These are phyloP conservation scores for Penicillium soppii DNA, from an alignment of 495 filamentous ascomycete species.

Conservation along the genomic window DNA sequence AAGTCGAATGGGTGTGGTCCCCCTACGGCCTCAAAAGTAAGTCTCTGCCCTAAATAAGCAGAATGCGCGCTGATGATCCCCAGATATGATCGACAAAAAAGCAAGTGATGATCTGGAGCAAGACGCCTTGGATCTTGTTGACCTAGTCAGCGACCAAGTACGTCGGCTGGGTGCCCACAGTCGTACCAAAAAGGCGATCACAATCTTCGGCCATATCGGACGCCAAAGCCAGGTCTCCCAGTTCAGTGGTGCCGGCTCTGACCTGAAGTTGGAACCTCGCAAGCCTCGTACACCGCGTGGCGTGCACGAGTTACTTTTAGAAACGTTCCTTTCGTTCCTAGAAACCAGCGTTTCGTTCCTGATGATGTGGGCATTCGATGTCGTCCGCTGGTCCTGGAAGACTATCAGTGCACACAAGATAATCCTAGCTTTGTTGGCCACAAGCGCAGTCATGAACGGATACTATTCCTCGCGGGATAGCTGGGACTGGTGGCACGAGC, in stretches of 20 bases:
- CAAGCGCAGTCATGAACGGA: conserved; percentile 69
- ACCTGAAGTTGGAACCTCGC: conserved; percentile 39
- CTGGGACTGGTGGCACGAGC: conserved; percentile 81
- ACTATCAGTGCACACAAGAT: conserved; percentile 72
- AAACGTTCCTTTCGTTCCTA: conserved; percentile 64
- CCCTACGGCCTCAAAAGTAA: conserved; percentile 62
- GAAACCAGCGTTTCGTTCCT: conserved; percentile 70
- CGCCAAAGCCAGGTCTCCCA: conserved; percentile 65
- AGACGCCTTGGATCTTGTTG: conserved; percentile 80
- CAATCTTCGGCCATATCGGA: conserved; percentile 86
- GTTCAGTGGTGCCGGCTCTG: conserved; percentile 49
- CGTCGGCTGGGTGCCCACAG: conserved; percentile 73
- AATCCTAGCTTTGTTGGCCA: conserved; percentile 63
- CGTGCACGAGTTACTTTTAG: conserved; percentile 65
- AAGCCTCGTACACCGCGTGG: conserved; percentile 66
- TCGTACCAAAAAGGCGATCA: conserved; percentile 85
- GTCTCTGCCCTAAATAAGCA: conserved; percentile 10
- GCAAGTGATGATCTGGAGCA: conserved; percentile 77
- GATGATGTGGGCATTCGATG: conserved; percentile 69
- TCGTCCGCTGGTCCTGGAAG: conserved; percentile 62
- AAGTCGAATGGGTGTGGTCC: conserved; percentile 77
- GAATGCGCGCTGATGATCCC: conserved; percentile 9
- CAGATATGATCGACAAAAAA: conserved; percentile 71
- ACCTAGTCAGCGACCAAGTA: conserved; percentile 85
- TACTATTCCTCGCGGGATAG: conserved; percentile 66